Evolutionary conservation across 1,284 basidiomycete genomes (phyloP), one percentile per base, ranked within the genome.

Genomic region (Mrakiaceae sp.): DNA sequence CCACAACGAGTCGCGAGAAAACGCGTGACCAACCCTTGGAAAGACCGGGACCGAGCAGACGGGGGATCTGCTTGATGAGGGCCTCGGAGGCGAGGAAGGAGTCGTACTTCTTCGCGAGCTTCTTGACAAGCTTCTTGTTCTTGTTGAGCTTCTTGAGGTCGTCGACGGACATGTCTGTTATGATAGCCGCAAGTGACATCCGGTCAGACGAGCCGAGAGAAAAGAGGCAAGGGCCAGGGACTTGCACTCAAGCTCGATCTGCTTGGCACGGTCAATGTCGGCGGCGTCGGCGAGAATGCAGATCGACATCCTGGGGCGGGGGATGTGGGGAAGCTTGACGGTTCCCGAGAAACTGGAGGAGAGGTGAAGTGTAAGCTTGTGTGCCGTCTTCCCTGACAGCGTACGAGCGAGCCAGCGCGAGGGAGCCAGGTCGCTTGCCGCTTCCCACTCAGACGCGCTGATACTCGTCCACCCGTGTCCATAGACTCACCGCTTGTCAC

Each of bases 51-150:
- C 95, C 95, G 70, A 98, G 86, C 67, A 98, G 86, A 95, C 96
- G 95, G 72, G 95, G 96, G 70, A 99, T 98, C 82, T 98, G 95
- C 85, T 97, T 98, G 84, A 99, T 98, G 72, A 99, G 84, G 69
- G 91, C 82, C 79, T 99, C 96, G 69, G 96, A 98, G 60, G 96
- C 86, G 70, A 99, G 81, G 87, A 99, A 99, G 70, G 95, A 93
- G 74, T 99, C 95, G 82, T 98, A 95, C 80, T 98, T 98, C 84
- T 98, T 97, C 70, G 95, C 95, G 72, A 98, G 90, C 83, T 95
- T 98, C 86, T 99, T 99, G 76, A 99, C 95, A 70, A 99, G 90
- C 83, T 99, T 99, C 85, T 98, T 98, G 87, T 98, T 98, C 83
- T 96, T 96, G 87, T 96, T 97, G 72, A 97, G 85, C 90, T 98